Conservation (phyloP, 257 asterid genomes). For the Solanum ahanhuiri region DNA sequence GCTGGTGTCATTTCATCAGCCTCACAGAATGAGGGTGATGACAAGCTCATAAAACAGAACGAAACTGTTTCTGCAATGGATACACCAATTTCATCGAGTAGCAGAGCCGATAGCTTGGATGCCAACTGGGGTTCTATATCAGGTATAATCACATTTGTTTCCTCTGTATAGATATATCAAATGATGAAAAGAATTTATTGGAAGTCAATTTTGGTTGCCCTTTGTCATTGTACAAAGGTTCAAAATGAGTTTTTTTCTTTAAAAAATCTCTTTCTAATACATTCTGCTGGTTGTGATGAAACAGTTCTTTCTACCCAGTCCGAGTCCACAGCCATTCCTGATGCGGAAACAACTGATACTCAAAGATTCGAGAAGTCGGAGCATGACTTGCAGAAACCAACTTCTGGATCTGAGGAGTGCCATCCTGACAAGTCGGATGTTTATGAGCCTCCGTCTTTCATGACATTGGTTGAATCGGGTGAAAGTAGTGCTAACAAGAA, state of each 20-base stretch:
- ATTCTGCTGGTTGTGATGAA: not conserved
- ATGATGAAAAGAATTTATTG: not conserved
- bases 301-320: slow-evolving; percentile 29
- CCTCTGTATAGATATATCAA: not conserved
- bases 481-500: slow-evolving; percentile 7
- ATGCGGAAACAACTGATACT: slow-evolving; percentile 12
- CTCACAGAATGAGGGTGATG: slow-evolving; percentile 22
- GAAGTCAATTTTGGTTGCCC: not conserved
- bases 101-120: slow-evolving; percentile 62
- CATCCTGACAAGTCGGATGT: slow-evolving; percentile 32
- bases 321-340: slow-evolving; percentile 16
- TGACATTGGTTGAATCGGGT: slow-evolving; percentile 54
- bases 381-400: slow-evolving; percentile 21
- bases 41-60: slow-evolving; percentile 18
- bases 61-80: slow-evolving; percentile 25
- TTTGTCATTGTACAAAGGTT: not conserved
- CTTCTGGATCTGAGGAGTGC: slow-evolving; percentile 18
- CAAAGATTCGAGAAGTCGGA: slow-evolving; percentile 27
- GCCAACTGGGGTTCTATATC: slow-evolving; percentile 82
- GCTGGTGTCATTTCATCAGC: slow-evolving; percentile 9
- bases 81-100: slow-evolving; percentile 25
- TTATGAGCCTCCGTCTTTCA: slow-evolving; percentile 68
- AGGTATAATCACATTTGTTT: slow-evolving; percentile 30
- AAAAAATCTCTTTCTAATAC: not conserved
- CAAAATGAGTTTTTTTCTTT: not conserved